Base-by-base conservation (phyloP, 2,329 filamentous ascomycete genomes). In the Corniculantispora saksenae region DNA sequence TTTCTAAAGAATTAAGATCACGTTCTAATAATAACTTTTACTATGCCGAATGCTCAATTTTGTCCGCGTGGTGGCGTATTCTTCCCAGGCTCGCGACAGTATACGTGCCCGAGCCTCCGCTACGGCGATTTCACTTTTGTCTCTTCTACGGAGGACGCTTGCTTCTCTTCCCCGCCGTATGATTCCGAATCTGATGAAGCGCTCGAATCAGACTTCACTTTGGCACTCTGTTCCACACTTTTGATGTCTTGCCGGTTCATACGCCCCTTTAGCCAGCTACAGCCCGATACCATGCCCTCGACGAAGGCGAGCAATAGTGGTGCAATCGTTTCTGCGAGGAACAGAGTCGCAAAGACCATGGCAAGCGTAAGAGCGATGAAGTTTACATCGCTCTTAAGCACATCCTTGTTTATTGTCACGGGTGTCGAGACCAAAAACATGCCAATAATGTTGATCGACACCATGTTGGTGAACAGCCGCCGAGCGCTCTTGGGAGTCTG, bases 381-480 rank as follows among this genome's bases (percentile, higher is more conserved):
- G 19, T 64, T 67, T 40, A 45, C 64, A 21, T 67, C 59, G 35
- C 67, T 65, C 13, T 48, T 58, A 29, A 68, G 63, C 25, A 69
- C 66, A 13, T 65, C 19, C 23, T 61, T 48, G 21, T 70, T 64
- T n/a, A 69, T 55, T 1, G 69, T 69, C 19, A 69, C 69, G 8
- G 67, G 69, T 19, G 65, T 68, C 27, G 67, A 69, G 0, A 70
- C 69, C 21, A 70, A 57, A 21, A 70, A 55, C 45, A 70, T 61
- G 38, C 67, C 69, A 1, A 68, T 50, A n/a, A 70, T 68, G 48
- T 70, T 70, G 47, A 69, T 66, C 21, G 66, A 67, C 13, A 68
- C 60, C 67, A 70, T 70, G 65, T 70, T 69, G 40, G 67, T 70
- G 27, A 70, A 70, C 13, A 70, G 51, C 10, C 69, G 61, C 2